phyloP scores from a whole-genome alignment of 371 early-diverging fungal species.

The Rhizopus delemar region DNA sequence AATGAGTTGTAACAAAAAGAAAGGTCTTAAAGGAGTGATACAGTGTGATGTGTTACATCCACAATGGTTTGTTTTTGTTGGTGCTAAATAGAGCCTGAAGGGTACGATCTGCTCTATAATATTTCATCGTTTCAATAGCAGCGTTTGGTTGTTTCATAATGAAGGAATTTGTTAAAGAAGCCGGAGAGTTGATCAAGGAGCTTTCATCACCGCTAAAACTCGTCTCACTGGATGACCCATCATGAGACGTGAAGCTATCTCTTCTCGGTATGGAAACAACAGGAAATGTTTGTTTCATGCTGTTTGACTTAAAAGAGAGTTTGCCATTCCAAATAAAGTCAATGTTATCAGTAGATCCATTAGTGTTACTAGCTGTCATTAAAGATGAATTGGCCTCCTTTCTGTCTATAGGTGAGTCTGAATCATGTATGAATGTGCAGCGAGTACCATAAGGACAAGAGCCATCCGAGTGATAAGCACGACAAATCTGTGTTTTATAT shows the following conservation, averaged over 20 bases:
- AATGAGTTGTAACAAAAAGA: too few species aligned
- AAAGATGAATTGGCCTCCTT: neutral
- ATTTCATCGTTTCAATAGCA: too few species aligned
- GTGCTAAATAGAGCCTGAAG: too few species aligned
- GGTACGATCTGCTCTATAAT: too few species aligned
- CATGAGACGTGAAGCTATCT: neutral
- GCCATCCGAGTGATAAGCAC: constrained; percentile 88
- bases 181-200: neutral
- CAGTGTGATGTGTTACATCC: too few species aligned
- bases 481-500: constrained; percentile 92
- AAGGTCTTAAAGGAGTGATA: too few species aligned
- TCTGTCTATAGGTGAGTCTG: neutral
- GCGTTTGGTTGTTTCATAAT: too few species aligned
- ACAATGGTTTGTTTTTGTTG: too few species aligned
- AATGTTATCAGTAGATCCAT: neutral
- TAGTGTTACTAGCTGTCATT: neutral
- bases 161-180: too few species aligned
- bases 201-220: constrained; percentile 1
- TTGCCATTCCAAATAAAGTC: neutral
- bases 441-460: constrained; percentile 91
- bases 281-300: neutral
- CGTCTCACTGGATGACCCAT: neutral
- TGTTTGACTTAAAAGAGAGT: too few species aligned
- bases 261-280: neutral
- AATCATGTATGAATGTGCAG: constrained; percentile 93